Base-by-base conservation (phyloP, 495 filamentous ascomycete species). In the Penicillium atrosanguineum region DNA sequence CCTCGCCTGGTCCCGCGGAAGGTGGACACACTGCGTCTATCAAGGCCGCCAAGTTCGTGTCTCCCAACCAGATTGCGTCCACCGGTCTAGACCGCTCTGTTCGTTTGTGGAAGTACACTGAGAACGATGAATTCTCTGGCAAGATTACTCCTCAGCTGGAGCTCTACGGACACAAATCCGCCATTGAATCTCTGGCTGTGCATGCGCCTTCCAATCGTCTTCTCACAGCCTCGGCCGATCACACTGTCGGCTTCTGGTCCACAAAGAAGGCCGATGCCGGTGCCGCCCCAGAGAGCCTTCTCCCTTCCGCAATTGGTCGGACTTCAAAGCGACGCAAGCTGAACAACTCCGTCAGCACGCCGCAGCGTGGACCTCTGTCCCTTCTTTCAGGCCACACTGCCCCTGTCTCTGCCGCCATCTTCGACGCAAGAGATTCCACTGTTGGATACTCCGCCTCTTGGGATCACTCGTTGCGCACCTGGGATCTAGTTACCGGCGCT, bases 381-480 rank as follows among this genome's bases (percentile, higher is more conserved):
- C 74, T 92, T 28, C 73, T 96, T 47, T 76, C 78, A 2, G 81
- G 81, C 18, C 92, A 97, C 76, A 83, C 79, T 1, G 79, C 79
- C 0, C 81, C 87, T 3, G 87, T 92, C 12, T 85, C 86, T 1
- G 84, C 83, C 29, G 87, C 84, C 18, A 81, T 89, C 34, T 98
- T 97, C 75, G 87, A 93, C 65, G 87, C 85, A 1, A 78, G 79
- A 42, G 94, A 97, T 73, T 69, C 84, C 25, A 96, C 88, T 11
- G 87, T 97, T 21, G 93, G 87, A 29, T 97, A 98, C 77, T 91
- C 90, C 0, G 79, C 81, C 3, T 91, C 89, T 19, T 87, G 87
- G 78, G 94, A 97, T 75, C 91, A 96, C 71, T 87, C 88, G 0
- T 75, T 97, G 55, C 85, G 84, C 21, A 97, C 94, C 0, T 88